Conservation (phyloP, 2,329 filamentous ascomycete species). For the Penicillium olsonii region DNA sequence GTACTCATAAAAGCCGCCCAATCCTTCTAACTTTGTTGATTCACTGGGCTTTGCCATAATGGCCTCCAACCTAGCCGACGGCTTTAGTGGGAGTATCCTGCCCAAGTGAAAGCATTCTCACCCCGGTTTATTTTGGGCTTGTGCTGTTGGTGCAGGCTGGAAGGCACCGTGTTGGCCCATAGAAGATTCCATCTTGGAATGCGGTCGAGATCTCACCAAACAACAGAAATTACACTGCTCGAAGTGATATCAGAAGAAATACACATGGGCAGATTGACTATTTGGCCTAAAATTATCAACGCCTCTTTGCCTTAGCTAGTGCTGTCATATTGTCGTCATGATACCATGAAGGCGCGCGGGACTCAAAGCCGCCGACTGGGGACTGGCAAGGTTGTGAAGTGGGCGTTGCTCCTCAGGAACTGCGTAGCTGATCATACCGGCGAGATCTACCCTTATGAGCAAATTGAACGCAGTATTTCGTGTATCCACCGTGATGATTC, state of each 20-base stretch:
- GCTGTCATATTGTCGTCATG: constrained; percentile 30
- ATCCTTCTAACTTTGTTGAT: constrained; percentile 34
- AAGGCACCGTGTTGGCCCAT: constrained; percentile 28
- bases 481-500: too few relatives aligned
- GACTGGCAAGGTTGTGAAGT: neutral
- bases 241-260: too few relatives aligned
- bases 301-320: neutral
- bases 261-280: neutral
- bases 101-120: constrained; percentile 8
- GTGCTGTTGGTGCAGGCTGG: constrained; percentile 21
- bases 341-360: constrained; percentile 13
- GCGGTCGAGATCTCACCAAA: too few relatives aligned
- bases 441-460: too few relatives aligned
- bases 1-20: constrained; percentile 37
- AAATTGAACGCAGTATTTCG: too few relatives aligned
- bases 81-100: neutral
- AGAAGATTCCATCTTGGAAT: constrained; percentile 22
- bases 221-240: too few relatives aligned
- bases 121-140: constrained; percentile 32
- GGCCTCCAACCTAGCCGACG: constrained; percentile 8
- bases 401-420: too few relatives aligned
- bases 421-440: too few relatives aligned
- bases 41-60: constrained; percentile 35
- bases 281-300: neutral
- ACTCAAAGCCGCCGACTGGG: neutral